phyloP scores from a whole-genome alignment of 768 basidiomycete species.

The Leccinum aurantiacum region DNA sequence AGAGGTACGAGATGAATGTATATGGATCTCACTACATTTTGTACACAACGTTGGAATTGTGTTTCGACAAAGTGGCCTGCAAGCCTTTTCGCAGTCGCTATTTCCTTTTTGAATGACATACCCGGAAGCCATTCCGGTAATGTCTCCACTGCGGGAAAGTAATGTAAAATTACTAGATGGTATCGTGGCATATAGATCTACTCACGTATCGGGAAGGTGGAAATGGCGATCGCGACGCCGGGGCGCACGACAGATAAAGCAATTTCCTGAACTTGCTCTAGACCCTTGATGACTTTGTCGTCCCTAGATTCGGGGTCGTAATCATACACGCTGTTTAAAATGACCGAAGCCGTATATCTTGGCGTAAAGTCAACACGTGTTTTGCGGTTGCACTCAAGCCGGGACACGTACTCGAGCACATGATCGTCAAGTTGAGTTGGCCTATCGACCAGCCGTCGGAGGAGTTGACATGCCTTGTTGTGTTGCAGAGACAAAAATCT shows the following conservation, averaged over 20 bases:
- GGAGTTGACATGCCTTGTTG: conserved; percentile 30
- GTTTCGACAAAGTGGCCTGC: conserved; percentile 5
- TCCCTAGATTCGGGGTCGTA: conserved; percentile 15
- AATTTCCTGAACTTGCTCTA: background rate
- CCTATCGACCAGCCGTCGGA: conserved; percentile 32
- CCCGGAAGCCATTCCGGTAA: conserved; percentile 13
- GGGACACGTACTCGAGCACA: conserved; percentile 30
- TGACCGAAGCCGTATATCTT: conserved; percentile 17
- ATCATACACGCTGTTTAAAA: conserved; percentile 17
- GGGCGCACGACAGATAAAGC: background rate
- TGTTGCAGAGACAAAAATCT: conserved; percentile 31
- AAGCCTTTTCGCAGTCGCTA: background rate
- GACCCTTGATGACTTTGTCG: conserved; percentile 6
- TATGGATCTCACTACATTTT: background rate
- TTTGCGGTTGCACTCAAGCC: no score
- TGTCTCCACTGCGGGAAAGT: background rate
- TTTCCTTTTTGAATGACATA: conserved; percentile 12
- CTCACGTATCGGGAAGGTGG: conserved; percentile 13
- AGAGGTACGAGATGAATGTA: background rate
- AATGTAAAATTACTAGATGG: background rate
- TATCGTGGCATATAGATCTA: background rate
- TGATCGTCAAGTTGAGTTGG: conserved; percentile 35
- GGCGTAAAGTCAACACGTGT: background rate
- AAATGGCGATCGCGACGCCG: background rate
- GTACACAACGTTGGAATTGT: conserved; percentile 3